phyloP scores from a whole-genome alignment of 2,329 filamentous ascomycete species.

The Colletotrichum melonis region DNA sequence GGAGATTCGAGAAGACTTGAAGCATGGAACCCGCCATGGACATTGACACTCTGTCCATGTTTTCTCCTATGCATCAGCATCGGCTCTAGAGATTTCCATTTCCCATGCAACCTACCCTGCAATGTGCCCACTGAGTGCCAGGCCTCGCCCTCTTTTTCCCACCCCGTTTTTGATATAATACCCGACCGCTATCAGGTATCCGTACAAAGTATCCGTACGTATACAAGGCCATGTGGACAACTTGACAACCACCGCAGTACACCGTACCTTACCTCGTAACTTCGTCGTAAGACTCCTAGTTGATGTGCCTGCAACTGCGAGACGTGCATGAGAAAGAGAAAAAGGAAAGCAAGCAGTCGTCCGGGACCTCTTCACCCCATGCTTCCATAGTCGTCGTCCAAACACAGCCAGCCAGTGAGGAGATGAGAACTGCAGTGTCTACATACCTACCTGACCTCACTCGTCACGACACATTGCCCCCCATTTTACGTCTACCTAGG shows the following conservation, averaged over 20 bases:
- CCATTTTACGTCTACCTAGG: neutral
- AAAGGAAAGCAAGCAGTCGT: neutral
- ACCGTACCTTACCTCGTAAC: no score
- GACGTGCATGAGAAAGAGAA: neutral
- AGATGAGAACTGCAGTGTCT: neutral
- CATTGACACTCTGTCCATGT: conserved; percentile 5
- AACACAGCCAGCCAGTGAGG: conserved; percentile 3
- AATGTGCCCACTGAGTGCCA: neutral
- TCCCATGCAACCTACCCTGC: conserved; percentile 3
- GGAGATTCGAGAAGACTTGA: conserved; percentile 11
- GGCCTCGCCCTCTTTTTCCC: neutral
- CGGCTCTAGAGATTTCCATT: conserved; percentile 18
- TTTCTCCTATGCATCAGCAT: conserved; percentile 9
- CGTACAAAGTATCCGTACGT: neutral
- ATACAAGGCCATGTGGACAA: neutral
- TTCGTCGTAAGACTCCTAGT: neutral
- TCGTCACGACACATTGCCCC: neutral
- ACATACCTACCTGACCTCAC: conserved; percentile 8
- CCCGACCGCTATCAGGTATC: neutral
- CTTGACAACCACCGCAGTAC: neutral
- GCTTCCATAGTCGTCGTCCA: neutral
- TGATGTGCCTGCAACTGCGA: neutral
- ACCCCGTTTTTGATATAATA: neutral
- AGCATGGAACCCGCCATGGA: neutral
- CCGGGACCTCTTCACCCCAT: neutral